Percentiles rank a stretch among this genome's conserved stretches.
Evolutionary conservation across 2,329 filamentous ascomycete species (phyloP).

Genomic region (Epichloe sp.): DNA sequence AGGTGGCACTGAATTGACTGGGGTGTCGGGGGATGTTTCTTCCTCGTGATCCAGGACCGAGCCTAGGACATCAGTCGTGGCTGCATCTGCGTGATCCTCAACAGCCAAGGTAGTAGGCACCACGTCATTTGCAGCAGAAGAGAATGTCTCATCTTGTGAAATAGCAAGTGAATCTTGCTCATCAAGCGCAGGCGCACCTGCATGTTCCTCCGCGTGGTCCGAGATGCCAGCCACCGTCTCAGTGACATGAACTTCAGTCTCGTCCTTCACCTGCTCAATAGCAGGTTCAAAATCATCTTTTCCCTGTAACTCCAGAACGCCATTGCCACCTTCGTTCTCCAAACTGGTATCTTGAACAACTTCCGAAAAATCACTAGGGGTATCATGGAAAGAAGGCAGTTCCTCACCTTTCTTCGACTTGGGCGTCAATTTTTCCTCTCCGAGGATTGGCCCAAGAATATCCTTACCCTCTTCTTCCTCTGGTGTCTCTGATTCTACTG

Average conservation of each 20-base stretch:
- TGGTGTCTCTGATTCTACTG: constrained; percentile 11
- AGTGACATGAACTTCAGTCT: not conserved
- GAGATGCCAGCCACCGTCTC: not conserved
- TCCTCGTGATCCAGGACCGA: not conserved
- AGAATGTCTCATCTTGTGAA: not conserved
- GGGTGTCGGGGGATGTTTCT: not conserved
- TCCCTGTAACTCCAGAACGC: not conserved
- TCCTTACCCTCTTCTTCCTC: constrained; percentile 27
- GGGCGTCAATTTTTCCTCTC: constrained; percentile 19
- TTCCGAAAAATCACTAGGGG: constrained; percentile 23
- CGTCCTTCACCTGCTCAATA: not conserved
- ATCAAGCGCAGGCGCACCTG: not conserved
- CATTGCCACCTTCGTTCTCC: constrained; percentile 12
- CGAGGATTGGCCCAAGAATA: constrained; percentile 24
- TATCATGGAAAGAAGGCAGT: constrained; percentile 23
- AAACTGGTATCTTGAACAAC: constrained; percentile 16
- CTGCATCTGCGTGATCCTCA: not conserved
- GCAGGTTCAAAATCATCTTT: not conserved
- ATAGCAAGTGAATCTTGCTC: not conserved
- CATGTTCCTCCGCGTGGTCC: not conserved
- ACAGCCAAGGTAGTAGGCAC: not conserved
- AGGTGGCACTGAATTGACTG: not conserved
- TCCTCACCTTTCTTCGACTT: constrained; percentile 32
- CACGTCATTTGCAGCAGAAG: not conserved
- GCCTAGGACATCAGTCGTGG: not conserved